Evolutionary conservation across 2,329 filamentous ascomycete genomes (phyloP), one percentile per base, ranked within the genome.

Genomic region (Clonostachys byssicola): DNA sequence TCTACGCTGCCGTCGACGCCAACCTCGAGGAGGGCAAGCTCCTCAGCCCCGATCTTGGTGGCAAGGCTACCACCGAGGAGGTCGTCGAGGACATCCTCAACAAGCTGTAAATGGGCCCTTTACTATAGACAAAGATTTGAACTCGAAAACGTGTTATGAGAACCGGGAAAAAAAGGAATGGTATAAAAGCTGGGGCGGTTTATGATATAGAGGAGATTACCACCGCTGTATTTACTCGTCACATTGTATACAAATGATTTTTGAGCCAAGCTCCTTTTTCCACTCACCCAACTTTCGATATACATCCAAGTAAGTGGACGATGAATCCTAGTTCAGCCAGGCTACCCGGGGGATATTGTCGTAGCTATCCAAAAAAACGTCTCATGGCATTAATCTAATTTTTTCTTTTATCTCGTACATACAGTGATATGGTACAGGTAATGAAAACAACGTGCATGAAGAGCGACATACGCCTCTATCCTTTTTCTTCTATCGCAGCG

Each of bases 1-100:
- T 99, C 59, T 96, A 97, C 68, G 79, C 83, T 50, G 94, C 94
- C 18, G 91, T 97, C 20, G 94, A 99, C 69, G 91, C 77, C 40
- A 95, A 94, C 66, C 73, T 99, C 34, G 86, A 86, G 65, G 91
- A 94, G 62, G 92, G 85, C 51, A 86, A 78, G 72, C 75, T 92
- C 53, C 70, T 97, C 54, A 94, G 82, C 62, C 94, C 94, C 17
- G 94, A 99, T 64, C 77, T 99, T 63, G 92, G 94, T 46, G 94
- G 94, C 42, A 87, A 78, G 59, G 89, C 92, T 43, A 88, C 80
- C 55, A 97, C 94, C 5, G 80, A 89, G 57, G 82, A 97, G 71
- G 90, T 97, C 34, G 74, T 96, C 42, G 78, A 88, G 60, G 92
- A 97, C 69, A 86, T 97, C 44, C 77, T 96, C 55, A 88, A 77